These are phyloP conservation scores for Dactylellina cionopaga DNA, from an alignment of 2,329 filamentous ascomycete species.

Conservation along the genomic window DNA sequence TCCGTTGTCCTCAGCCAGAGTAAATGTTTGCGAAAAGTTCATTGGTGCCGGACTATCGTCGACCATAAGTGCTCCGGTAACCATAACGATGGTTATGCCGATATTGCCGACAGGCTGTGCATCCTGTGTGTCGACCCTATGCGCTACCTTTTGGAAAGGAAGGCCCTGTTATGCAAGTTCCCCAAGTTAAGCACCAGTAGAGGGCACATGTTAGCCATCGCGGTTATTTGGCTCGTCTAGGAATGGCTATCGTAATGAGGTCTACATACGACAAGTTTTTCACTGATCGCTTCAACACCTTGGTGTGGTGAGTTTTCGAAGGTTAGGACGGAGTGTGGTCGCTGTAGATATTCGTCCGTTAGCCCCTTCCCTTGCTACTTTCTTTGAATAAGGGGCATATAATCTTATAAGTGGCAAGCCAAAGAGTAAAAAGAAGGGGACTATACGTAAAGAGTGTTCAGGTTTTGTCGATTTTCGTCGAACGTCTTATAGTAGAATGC, in stretches of 20 bases:
- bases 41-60: constrained; percentile 87
- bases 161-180: constrained; percentile 74
- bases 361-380: constrained; percentile 10
- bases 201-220: too few relatives aligned
- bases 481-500: constrained; percentile 91
- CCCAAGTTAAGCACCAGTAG: too few relatives aligned
- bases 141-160: constrained; percentile 82
- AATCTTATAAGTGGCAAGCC: neutral
- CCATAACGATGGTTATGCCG: constrained; percentile 79
- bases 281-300: constrained; percentile 74
- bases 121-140: constrained; percentile 80
- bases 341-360: constrained; percentile 64
- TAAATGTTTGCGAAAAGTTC: constrained; percentile 91
- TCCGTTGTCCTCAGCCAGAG: constrained; percentile 77
- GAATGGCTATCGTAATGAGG: neutral
- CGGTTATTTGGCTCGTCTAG: neutral
- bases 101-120: constrained; percentile 79
- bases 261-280: constrained; percentile 79
- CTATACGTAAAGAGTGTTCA: constrained; percentile 82
- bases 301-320: constrained; percentile 78
- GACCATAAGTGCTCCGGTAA: constrained; percentile 85
- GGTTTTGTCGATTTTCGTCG: constrained; percentile 73
- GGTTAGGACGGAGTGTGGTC: constrained; percentile 87
- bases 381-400: neutral
- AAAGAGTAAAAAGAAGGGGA: neutral